Base-by-base conservation (phyloP, 2,329 filamentous ascomycete species). In the Ramichloridium luteum region DNA sequence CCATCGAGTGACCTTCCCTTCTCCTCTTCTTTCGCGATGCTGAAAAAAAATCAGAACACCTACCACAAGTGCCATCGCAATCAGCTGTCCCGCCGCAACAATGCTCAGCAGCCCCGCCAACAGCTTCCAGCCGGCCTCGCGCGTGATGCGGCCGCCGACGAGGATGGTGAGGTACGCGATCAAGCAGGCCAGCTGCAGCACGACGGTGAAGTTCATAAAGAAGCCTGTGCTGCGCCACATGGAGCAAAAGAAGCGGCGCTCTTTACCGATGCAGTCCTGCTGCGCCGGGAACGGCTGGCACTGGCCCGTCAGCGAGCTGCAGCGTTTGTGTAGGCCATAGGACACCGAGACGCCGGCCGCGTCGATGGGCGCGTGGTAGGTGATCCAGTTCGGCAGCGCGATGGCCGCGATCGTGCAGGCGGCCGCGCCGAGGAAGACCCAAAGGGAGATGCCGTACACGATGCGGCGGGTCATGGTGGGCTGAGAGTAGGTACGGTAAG, bases 201-300 rank as follows among this genome's bases (percentile, higher is more conserved):
- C 75, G 22, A 84, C 72, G 5, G 80, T 72, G 47, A 94, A 81
- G 31, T 77, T 81, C 62, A 93, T 84, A 42, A 93, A 60, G 59
- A 94, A 96, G 14, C 82, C 85, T 20, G 84, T 76, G 15, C 76
- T 83, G 37, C 81, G 72, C 88, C 88, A 98, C 69, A 92, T 80
- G 47, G 76, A 80, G 65, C 90, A 96, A n/a, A 23, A 23, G 60
- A 96, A 94, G 49, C 76, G 74, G 31, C 74, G 68, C 45, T 77
- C 71, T 31, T 73, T 70, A 45, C 67, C 69, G 34, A 64, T 61
- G 57, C 82, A 88, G 53, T 83, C 76, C 35, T 71, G 64, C 32
- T 69, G 61, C 41, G 68, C 65, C 3, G 83, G 83, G 55, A 85
- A 90, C 17, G 64, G 59, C 14, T 65, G 64, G 56, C 80, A 86